Conservation (phyloP, 2,329 filamentous ascomycete genomes). For the Talaromyces sp. region DNA sequence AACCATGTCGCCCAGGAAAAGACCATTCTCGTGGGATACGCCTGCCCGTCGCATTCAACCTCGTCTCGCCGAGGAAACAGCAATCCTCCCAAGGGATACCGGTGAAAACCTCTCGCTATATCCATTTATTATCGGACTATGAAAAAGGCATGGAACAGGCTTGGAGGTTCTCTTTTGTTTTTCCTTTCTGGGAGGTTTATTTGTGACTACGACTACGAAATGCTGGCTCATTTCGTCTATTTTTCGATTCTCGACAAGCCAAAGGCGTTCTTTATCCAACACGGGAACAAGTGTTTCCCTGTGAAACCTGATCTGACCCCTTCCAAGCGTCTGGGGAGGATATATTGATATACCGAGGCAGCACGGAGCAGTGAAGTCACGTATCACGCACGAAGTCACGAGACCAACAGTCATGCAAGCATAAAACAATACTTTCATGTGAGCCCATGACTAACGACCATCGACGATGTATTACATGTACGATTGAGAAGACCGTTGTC, state of each 20-base stretch:
- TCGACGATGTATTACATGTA: constrained; percentile 3
- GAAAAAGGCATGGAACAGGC: neutral
- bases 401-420: constrained; percentile 5
- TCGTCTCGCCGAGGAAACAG: constrained; percentile 6
- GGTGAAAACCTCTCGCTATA: constrained; percentile 1
- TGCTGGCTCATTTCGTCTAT: constrained; percentile 7
- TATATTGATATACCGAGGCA: neutral
- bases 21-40: constrained; percentile 76
- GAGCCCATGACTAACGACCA: constrained; percentile 1
- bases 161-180: neutral
- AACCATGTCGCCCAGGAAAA: constrained; percentile 69
- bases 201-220: neutral
- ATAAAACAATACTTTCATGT: neutral
- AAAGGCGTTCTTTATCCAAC: neutral
- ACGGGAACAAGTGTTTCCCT: neutral
- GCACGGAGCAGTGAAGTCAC: constrained; percentile 1
- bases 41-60: constrained; percentile 56
- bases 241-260: constrained; percentile 2
- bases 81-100: constrained; percentile 16
- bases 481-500: neutral
- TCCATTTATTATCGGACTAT: neutral
- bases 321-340: constrained; percentile 9
- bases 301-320: neutral
- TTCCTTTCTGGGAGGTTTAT: neutral
- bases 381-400: constrained; percentile 3